Conservation (phyloP, 78 protist species). For the Dictyostelium brefeldianum region DNA sequence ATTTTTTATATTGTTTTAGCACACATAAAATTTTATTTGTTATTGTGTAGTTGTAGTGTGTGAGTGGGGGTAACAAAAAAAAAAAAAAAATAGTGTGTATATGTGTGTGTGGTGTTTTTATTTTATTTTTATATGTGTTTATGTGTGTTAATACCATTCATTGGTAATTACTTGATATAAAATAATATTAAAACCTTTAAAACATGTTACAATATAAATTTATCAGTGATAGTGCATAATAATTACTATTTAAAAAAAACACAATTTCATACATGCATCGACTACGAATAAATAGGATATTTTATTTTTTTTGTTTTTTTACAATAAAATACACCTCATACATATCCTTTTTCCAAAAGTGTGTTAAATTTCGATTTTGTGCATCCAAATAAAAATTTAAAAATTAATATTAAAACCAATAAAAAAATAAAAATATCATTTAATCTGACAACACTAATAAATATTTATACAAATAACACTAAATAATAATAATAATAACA, state of each 20-base stretch:
- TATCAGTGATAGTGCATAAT: too few relatives aligned
- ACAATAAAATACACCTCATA: too few relatives aligned
- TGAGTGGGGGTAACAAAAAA: too few relatives aligned
- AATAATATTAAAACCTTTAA: too few relatives aligned
- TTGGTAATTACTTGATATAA: not conserved
- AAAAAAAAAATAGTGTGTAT: not conserved
- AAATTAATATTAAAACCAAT: not conserved
- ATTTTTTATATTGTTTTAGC: too few relatives aligned
- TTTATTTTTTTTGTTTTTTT: too few relatives aligned
- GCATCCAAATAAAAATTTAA: not conserved
- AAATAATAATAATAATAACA: not conserved
- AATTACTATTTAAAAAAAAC: not conserved
- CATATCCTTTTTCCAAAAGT: too few relatives aligned
- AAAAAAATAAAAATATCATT: slow-evolving; percentile 1
- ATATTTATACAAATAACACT: too few relatives aligned
- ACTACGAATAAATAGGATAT: not conserved
- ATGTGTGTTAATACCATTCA: not conserved
- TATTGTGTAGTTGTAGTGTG: too few relatives aligned
- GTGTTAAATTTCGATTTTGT: not conserved
- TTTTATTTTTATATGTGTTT: not conserved
- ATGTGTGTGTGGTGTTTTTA: not conserved
- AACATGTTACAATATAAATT: too few relatives aligned
- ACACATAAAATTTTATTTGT: too few relatives aligned
- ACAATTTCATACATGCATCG: not conserved
- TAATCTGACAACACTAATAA: not conserved